Evolutionary conservation across 177 flowering plant species (phyloP).

Genomic region (Tripterygium wilfordii): DNA sequence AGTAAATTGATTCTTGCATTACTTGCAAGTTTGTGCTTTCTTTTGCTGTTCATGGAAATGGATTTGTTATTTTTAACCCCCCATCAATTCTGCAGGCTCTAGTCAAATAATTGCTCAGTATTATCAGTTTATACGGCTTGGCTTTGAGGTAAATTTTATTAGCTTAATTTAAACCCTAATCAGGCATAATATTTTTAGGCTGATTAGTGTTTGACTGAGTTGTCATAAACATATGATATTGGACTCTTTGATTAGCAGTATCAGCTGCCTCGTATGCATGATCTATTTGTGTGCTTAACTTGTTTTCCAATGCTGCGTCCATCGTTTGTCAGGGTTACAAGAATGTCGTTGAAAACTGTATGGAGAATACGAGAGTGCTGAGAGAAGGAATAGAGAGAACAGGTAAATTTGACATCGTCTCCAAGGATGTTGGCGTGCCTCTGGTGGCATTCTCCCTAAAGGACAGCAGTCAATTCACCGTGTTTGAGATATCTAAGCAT

Average conservation of each 20-base stretch:
- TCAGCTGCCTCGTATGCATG: too few relatives aligned
- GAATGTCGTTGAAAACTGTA: constrained; percentile 47
- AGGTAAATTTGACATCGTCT: constrained; percentile 44
- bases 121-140: constrained; percentile 63
- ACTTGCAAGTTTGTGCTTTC: not conserved
- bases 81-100: too few relatives aligned
- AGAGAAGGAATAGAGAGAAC: constrained; percentile 39
- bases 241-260: too few relatives aligned
- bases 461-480: constrained; percentile 37
- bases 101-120: constrained; percentile 69
- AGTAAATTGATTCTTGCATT: too few relatives aligned
- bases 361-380: constrained; percentile 37
- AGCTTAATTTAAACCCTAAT: not conserved
- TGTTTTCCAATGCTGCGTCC: not conserved
- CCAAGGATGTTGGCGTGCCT: constrained; percentile 62
- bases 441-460: constrained; percentile 55
- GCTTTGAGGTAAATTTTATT: constrained; percentile 40
- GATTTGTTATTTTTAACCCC: too few relatives aligned
- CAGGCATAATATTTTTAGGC: too few relatives aligned
- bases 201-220: too few relatives aligned
- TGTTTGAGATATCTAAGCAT: constrained; percentile 42
- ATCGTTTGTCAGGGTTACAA: constrained; percentile 40
- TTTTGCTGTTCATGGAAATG: too few relatives aligned
- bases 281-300: too few relatives aligned
- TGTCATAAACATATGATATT: too few relatives aligned